Conservation (phyloP, 768 basidiomycete genomes). For the Lenzites betulinus region DNA sequence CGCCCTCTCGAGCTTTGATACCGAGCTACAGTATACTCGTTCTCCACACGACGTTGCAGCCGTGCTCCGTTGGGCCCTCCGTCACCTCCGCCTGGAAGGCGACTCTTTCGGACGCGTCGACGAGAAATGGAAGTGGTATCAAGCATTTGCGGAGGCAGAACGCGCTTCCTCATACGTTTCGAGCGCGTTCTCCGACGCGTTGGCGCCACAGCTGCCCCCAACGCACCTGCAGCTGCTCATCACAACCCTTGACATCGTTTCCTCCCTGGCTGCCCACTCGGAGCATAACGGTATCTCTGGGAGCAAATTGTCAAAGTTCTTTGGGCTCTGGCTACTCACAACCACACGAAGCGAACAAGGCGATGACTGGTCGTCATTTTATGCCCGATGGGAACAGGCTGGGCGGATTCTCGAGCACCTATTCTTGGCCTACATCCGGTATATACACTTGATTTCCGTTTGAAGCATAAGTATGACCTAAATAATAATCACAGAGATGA, state of each 20-base stretch:
- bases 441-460: conserved; percentile 18
- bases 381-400: conserved; percentile 71
- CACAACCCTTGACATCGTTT: conserved; percentile 60
- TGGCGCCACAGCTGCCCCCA: conserved; percentile 61
- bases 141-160: conserved; percentile 60
- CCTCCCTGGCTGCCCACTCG: conserved; percentile 69
- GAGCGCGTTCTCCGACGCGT: conserved; percentile 59
- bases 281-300: conserved; percentile 76
- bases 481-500: conserved; percentile 52
- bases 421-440: conserved; percentile 76
- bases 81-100: conserved; percentile 68
- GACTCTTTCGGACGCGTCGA: conserved; percentile 58
- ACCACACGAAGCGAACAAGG: conserved; percentile 46
- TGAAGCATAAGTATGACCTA: neutral
- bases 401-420: conserved; percentile 77
- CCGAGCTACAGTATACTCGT: conserved; percentile 63
- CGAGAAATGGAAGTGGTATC: conserved; percentile 62
- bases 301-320: conserved; percentile 72
- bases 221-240: conserved; percentile 61
- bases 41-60: conserved; percentile 79
- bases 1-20: conserved; percentile 55
- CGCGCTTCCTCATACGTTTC: conserved; percentile 59
- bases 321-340: conserved; percentile 73
- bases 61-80: conserved; percentile 78
- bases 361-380: conserved; percentile 68